These are phyloP conservation scores for Hevea brasiliensis DNA, from an alignment of 345 rosid species.

Conservation along the genomic window DNA sequence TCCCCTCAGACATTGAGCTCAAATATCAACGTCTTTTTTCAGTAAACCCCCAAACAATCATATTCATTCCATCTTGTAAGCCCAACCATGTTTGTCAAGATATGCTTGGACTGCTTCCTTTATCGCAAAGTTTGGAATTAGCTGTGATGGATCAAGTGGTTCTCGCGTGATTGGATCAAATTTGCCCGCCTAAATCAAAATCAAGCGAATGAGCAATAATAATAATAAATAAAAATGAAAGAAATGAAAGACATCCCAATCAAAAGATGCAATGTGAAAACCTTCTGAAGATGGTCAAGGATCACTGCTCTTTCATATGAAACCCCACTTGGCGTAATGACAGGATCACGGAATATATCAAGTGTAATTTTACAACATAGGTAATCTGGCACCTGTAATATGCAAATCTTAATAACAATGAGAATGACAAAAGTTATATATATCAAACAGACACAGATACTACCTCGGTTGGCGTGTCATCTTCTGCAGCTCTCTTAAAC, in stretches of 20 bases:
- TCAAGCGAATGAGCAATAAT: not conserved
- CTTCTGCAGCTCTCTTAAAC: conserved; percentile 66
- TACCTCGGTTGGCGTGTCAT: conserved; percentile 68
- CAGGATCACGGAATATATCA: conserved; percentile 86
- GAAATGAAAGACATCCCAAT: not conserved
- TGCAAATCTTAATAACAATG: not conserved
- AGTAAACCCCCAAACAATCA: not conserved
- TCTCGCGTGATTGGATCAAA: conserved; percentile 88
- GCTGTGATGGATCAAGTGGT: conserved; percentile 49
- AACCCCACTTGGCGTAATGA: conserved; percentile 82
- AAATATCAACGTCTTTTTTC: not conserved
- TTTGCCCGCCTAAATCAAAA: conserved; percentile 56
- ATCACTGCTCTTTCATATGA: conserved; percentile 86
- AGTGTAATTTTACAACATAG: conserved; percentile 88
- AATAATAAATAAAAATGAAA: not conserved
- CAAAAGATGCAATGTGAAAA: conserved; percentile 11
- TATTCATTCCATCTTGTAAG: conserved; percentile 46
- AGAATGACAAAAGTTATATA: not conserved
- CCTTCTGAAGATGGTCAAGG: conserved; percentile 86
- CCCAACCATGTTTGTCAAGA: conserved; percentile 76
- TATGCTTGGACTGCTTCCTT: conserved; percentile 88
- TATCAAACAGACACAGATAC: conserved; percentile 4
- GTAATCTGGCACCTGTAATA: conserved; percentile 81
- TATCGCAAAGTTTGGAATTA: conserved; percentile 70
- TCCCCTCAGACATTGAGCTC: not conserved